Evolutionary conservation across 1,284 basidiomycete species (phyloP), one percentile per base, ranked within the genome.

Genomic region (Termitomyces sp.): DNA sequence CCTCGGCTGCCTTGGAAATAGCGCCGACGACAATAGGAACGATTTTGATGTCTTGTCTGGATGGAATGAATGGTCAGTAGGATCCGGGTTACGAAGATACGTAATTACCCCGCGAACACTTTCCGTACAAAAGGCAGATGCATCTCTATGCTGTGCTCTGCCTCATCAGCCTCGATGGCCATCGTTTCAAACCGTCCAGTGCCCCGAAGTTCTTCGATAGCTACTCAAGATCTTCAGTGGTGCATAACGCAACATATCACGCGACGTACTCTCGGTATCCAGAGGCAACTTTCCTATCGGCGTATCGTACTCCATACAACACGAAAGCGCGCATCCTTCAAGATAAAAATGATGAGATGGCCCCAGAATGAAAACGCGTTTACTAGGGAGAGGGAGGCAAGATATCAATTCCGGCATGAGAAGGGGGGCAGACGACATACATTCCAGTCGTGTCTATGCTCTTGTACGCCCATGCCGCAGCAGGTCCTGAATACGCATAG

Each of bases 71-170:
- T 6, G 31, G 39, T 43, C 47, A 45, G 24, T 42, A 21, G 21
- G 21, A 24, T 44, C 2, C 36, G 10, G 10, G 36, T 34, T 12
- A 15, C 36, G 34, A 5, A 21, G 17, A 57, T 1, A 30, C 15
- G 8, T 19, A 12, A 69, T 51, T 55, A 93, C 91, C 82, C 82
- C 67, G 89, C 76, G 61, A 98, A 98, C 8, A 91, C 74, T 68
- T 94, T 93, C 51, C 90, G 82, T 36, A 99, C 79, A 68, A 96
- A 98, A 2, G 95, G 94, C 12, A 97, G 77, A 63, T 98, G 95
- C 92, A 99, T 96, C 73, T 99, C 97, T 51, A 99, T 86, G 65
- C 92, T 95, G 69, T 99, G 97, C 65, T 99, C 97, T 39, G 90
- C 92, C 68, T 96, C 92, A 66, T 99, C 97, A 1, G 83, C 84